phyloP scores from a whole-genome alignment of 306 rosid genomes.

The Dicorynia guianensis region DNA sequence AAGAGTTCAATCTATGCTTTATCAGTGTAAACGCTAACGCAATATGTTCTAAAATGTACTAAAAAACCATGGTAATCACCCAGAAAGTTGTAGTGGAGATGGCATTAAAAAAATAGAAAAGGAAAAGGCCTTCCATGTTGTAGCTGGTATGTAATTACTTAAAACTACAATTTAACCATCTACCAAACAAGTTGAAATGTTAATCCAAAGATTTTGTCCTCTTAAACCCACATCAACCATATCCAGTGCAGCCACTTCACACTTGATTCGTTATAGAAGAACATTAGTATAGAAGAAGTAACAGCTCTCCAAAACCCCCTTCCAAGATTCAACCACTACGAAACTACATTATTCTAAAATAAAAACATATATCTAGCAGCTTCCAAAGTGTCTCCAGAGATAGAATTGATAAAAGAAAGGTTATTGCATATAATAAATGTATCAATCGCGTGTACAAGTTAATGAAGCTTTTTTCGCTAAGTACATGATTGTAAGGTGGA shows the following conservation, averaged over 20 bases:
- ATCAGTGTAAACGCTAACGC: no score
- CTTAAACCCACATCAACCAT: background rate
- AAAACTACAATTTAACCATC: no score
- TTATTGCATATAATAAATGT: background rate
- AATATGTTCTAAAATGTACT: no score
- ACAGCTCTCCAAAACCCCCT: background rate
- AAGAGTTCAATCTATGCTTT: no score
- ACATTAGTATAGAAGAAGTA: background rate
- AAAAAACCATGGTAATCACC: no score
- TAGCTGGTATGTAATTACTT: background rate
- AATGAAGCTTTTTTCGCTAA: background rate
- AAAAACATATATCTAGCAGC: background rate
- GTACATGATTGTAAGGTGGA: background rate
- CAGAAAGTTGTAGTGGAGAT: no score
- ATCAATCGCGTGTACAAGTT: background rate
- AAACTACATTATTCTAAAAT: background rate
- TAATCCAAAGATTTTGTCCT: background rate
- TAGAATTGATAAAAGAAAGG: background rate
- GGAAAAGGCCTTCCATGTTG: background rate
- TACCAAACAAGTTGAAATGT: background rate
- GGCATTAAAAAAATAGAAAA: no score
- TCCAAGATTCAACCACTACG: background rate
- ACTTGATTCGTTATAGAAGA: background rate
- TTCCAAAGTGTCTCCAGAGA: background rate
- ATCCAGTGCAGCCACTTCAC: background rate